These are phyloP conservation scores for Ogataea salicorniae DNA, from an alignment of 805 yeast species.

Conservation along the genomic window DNA sequence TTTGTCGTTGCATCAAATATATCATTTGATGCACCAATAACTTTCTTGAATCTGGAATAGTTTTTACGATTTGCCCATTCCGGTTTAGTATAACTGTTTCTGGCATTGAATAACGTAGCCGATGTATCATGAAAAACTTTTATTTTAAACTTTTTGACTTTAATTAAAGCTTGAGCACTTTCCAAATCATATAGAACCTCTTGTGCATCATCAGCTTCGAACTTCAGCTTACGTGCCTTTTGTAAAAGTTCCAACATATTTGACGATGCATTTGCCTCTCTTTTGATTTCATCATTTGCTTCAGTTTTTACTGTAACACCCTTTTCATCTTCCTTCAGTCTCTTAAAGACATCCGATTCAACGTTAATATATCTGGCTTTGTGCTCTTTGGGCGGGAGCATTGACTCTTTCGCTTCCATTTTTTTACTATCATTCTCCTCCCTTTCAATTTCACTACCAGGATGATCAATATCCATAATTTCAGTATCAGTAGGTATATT, in stretches of 20 bases:
- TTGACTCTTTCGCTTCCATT: neutral
- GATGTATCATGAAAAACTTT: neutral
- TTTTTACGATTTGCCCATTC: constrained; percentile 13
- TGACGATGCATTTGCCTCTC: neutral
- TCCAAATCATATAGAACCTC: neutral
- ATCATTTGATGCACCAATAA: constrained; percentile 4
- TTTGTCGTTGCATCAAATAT: constrained; percentile 18
- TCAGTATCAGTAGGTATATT: neutral
- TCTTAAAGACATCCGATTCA: neutral
- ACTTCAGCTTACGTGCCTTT: neutral
- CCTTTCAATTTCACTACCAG: neutral
- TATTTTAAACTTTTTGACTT: constrained; percentile 1
- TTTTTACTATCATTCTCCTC: neutral
- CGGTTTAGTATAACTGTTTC: neutral
- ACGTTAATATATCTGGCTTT: neutral
- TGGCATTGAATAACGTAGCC: neutral
- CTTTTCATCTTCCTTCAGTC: neutral
- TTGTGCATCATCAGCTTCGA: neutral
- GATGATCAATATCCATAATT: neutral
- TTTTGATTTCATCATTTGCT: neutral
- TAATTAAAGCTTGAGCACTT: neutral
- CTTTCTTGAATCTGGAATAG: constrained; percentile 14
- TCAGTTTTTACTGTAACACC: neutral
- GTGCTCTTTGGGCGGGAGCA: too few species aligned
- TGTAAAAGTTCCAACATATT: neutral